Conservation (phyloP, 2,329 filamentous ascomycete genomes). For the Trichoderma pleuroti region DNA sequence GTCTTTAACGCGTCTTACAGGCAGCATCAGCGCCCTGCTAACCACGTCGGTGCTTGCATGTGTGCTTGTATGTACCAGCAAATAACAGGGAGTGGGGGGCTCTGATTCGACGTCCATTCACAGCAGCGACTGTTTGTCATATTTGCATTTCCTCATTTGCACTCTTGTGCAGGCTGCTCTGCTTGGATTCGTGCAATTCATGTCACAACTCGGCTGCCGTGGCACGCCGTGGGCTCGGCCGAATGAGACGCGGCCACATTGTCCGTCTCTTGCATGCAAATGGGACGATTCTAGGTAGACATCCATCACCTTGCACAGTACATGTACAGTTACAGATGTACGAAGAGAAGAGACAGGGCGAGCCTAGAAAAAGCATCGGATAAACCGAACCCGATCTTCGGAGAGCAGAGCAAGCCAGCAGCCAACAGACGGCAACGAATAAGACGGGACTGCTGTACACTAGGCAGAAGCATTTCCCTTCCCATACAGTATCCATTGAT, state of each 20-base stretch:
- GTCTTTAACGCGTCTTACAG: neutral
- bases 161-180: neutral
- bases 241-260: conserved; percentile 13
- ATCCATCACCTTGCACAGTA: neutral
- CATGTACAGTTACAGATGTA: no score
- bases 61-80: no score
- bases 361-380: neutral
- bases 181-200: neutral
- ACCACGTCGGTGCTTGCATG: neutral
- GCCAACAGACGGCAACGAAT: neutral
- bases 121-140: neutral
- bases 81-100: neutral
- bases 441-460: neutral
- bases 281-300: neutral
- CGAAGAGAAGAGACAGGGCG: no score
- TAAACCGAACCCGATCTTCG: neutral
- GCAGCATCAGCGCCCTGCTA: neutral
- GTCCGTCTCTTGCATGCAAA: neutral
- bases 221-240: neutral
- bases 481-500: neutral
- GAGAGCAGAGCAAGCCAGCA: neutral
- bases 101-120: neutral
- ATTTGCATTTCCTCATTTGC: neutral
- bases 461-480: neutral
- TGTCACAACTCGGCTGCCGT: neutral